These are phyloP conservation scores for Taxawa tesnikishii DNA, from an alignment of 2,329 filamentous ascomycete genomes.

Conservation along the genomic window DNA sequence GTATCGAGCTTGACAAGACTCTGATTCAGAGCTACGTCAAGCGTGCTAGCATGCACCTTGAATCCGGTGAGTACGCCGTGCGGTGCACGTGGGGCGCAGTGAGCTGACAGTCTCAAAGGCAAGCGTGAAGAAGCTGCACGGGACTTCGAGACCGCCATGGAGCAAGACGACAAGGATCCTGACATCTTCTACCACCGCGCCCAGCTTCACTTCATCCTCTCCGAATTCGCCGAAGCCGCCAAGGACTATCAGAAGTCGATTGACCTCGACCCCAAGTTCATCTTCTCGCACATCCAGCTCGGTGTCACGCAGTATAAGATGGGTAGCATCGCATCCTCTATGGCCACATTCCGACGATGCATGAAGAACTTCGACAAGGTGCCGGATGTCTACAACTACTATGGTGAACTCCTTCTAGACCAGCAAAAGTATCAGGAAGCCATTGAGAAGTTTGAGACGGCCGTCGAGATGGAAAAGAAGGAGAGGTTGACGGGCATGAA, in stretches of 20 bases:
- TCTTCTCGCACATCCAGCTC: conserved; percentile 98
- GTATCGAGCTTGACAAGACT: conserved; percentile 74
- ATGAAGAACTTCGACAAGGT: conserved; percentile 98
- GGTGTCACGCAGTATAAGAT: conserved; percentile 99
- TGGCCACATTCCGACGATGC: conserved; percentile 94
- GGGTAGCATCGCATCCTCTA: conserved; percentile 92
- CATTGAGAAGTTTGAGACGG: conserved; percentile 94
- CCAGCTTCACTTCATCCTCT: conserved; percentile 94
- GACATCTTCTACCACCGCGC: conserved; percentile 99
- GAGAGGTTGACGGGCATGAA: conserved; percentile 94
- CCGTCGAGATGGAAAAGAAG: conserved; percentile 97
- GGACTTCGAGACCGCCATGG: conserved; percentile 77
- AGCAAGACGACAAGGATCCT: conserved; percentile 76
- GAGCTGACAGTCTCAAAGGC: conserved; percentile 38
- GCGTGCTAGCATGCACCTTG: conserved; percentile 93
- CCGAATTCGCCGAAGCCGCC: conserved; percentile 82
- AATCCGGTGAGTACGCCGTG: conserved; percentile 52
- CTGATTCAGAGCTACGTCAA: conserved; percentile 98
- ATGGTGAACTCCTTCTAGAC: conserved; percentile 90
- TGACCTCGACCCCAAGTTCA: conserved; percentile 88
- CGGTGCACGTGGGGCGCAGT: not conserved
- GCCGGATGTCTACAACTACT: conserved; percentile 99
- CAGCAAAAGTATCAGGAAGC: conserved; percentile 93
- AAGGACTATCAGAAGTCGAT: conserved; percentile 99
- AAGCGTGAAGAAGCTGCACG: conserved; percentile 75